Conservation (phyloP, 306 rosid genomes). For the Vigna angularis region DNA sequence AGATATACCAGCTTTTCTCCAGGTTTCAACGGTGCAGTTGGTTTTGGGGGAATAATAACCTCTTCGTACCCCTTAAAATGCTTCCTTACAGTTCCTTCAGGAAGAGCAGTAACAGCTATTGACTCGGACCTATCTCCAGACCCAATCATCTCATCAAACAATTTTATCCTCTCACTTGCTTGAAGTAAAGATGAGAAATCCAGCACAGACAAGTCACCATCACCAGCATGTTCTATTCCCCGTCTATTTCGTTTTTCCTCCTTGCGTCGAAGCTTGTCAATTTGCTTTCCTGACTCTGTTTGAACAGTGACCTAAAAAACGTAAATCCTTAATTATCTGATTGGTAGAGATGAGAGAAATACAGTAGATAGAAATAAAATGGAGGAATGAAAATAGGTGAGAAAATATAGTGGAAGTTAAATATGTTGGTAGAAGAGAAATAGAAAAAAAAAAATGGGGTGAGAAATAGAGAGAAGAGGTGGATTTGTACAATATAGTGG, state of each 20-base stretch:
- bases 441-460: too few relatives aligned
- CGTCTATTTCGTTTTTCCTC: constrained; percentile 90
- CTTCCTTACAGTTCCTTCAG: constrained; percentile 92
- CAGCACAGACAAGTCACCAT: constrained; percentile 68
- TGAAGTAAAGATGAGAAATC: constrained; percentile 83
- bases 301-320: constrained; percentile 82
- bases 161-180: constrained; percentile 82
- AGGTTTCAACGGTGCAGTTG: constrained; percentile 91
- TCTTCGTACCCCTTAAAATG: constrained; percentile 88
- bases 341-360: too few relatives aligned
- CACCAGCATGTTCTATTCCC: constrained; percentile 71
- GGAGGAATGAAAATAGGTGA: too few relatives aligned
- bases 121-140: constrained; percentile 68
- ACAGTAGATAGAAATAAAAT: too few relatives aligned
- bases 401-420: too few relatives aligned
- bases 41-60: constrained; percentile 84
- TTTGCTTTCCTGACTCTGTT: constrained; percentile 85
- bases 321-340: too few relatives aligned
- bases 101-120: constrained; percentile 81
- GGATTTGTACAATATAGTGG: too few relatives aligned
- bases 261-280: constrained; percentile 96
- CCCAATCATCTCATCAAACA: constrained; percentile 78
- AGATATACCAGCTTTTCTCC: constrained; percentile 90
- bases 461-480: too few relatives aligned
- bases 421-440: too few relatives aligned